Percentiles rank a stretch among this genome's conserved stretches.
phyloP scores from a whole-genome alignment of 1,284 basidiomycete species.

The Cryptococcus wingfieldii region DNA sequence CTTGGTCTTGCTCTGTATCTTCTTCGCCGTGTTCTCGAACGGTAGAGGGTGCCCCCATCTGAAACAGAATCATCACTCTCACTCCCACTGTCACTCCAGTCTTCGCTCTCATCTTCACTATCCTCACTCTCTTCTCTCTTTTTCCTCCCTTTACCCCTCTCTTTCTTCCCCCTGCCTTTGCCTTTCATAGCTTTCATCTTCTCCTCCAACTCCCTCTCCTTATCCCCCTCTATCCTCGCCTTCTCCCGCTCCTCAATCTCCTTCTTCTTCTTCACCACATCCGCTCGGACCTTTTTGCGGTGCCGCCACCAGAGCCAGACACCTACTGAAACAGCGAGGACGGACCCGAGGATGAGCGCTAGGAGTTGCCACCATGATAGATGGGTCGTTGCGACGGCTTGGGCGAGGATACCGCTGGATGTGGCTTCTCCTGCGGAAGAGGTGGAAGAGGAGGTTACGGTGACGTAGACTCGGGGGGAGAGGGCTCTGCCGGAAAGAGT shows the following conservation, averaged over 20 bases:
- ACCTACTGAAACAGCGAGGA: constrained; percentile 14
- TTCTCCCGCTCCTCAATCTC: constrained; percentile 17
- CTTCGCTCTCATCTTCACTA: constrained; percentile 20
- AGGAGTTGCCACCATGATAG: constrained; percentile 39
- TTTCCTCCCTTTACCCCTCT: constrained; percentile 3
- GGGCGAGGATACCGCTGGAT: constrained; percentile 9
- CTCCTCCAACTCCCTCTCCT: constrained; percentile 9
- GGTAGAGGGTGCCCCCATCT: constrained; percentile 11
- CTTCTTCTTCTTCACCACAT: constrained; percentile 7
- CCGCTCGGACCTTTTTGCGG: constrained; percentile 9
- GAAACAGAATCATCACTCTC: constrained; percentile 18
- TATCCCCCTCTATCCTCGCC: constrained; percentile 13
- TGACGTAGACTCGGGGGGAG: background rate
- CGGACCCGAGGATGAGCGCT: constrained; percentile 21
- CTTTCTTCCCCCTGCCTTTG: constrained; percentile 9
- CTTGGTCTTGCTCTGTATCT: constrained; percentile 14
- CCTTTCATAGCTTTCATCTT: constrained; percentile 1
- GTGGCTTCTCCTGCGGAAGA: background rate
- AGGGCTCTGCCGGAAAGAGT: background rate
- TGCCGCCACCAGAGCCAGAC: constrained; percentile 23
- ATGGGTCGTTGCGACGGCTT: constrained; percentile 19
- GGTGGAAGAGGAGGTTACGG: background rate
- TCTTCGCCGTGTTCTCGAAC: constrained; percentile 5
- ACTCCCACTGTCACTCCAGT: constrained; percentile 10
- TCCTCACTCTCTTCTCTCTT: constrained; percentile 7